These are phyloP conservation scores for Urochloa ruziziensis DNA, from an alignment of 176 grass and related monocot species.

Conservation along the genomic window DNA sequence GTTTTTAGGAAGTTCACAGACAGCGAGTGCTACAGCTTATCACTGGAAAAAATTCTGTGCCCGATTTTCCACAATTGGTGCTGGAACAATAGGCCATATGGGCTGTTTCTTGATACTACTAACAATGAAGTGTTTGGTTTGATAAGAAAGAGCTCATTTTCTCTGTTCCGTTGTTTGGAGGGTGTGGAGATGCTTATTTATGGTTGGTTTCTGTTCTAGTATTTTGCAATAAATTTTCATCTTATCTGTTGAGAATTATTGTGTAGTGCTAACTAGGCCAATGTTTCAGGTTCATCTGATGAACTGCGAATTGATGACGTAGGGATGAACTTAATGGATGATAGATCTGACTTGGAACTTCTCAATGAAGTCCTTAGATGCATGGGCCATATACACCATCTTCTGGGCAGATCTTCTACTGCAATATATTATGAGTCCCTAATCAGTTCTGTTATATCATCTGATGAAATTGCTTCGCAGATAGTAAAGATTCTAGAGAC, in stretches of 20 bases:
- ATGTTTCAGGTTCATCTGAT: conserved; percentile 73
- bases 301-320: conserved; percentile 31
- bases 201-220: conserved; percentile 52
- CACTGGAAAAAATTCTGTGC: conserved; percentile 85
- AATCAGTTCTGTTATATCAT: conserved; percentile 58
- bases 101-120: conserved; percentile 82
- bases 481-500: conserved; percentile 77
- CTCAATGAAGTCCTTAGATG: conserved; percentile 85
- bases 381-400: conserved; percentile 81
- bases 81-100: conserved; percentile 64
- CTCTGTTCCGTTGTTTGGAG: conserved; percentile 85
- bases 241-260: conserved; percentile 18
- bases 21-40: conserved; percentile 57
- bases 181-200: conserved; percentile 72
- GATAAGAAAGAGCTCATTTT: conserved; percentile 85
- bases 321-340: conserved; percentile 39
- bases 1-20: conserved; percentile 57
- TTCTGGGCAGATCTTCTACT: conserved; percentile 71
- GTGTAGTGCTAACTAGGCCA: conserved; percentile 1
- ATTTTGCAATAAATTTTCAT: conserved; percentile 24
- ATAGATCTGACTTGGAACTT: conserved; percentile 46
- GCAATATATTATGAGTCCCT: conserved; percentile 90
- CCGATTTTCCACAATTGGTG: conserved; percentile 78
- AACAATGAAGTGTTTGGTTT: conserved; percentile 71
- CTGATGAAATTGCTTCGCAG: conserved; percentile 74